A percentile compares a stretch with the other conserved stretches of the same genome.
These are phyloP conservation scores for Erigeron canadensis DNA, from an alignment of 129 eudicot species.

Conservation along the genomic window DNA sequence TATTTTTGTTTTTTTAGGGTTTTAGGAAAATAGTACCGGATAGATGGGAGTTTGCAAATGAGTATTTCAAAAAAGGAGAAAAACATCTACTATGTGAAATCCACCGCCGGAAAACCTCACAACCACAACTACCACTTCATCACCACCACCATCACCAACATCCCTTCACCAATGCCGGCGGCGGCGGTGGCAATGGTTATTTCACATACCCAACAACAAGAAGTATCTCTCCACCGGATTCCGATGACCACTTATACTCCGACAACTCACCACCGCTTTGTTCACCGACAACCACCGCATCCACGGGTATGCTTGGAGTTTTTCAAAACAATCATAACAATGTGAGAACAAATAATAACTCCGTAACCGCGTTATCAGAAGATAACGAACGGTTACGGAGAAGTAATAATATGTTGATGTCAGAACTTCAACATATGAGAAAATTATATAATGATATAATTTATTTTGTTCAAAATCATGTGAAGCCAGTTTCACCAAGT, in stretches of 20 bases:
- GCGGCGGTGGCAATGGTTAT: conserved; percentile 30
- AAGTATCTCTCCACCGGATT: conserved; percentile 80
- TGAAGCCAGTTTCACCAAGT: conserved; percentile 78
- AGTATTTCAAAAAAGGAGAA: conserved; percentile 85
- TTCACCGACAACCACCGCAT: conserved; percentile 34
- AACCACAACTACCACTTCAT: conserved; percentile 49
- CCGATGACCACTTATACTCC: conserved; percentile 58
- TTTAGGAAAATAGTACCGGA: conserved; percentile 94
- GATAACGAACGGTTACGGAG: conserved; percentile 80
- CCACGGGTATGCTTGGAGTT: conserved; percentile 27
- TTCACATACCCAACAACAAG: conserved; percentile 51
- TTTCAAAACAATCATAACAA: conserved; percentile 12
- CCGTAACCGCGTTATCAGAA: conserved; percentile 70
- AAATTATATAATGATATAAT: conserved; percentile 88
- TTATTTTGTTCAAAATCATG: conserved; percentile 90
- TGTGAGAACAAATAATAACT: conserved; percentile 20
- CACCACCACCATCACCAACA: conserved; percentile 61
- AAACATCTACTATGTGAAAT: conserved; percentile 90
- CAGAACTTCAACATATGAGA: conserved; percentile 91
- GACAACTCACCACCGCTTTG: conserved; percentile 55
- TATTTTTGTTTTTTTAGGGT: conserved; percentile 51
- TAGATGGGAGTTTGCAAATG: conserved; percentile 98
- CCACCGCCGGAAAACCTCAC: conserved; percentile 89
- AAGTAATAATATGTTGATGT: conserved; percentile 76
- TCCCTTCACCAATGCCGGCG: conserved; percentile 24